A percentile compares a stretch with the other conserved stretches of the same genome.
These are phyloP conservation scores for Suaeda aralocaspica DNA, from an alignment of 148 eudicot genomes.

Conservation along the genomic window DNA sequence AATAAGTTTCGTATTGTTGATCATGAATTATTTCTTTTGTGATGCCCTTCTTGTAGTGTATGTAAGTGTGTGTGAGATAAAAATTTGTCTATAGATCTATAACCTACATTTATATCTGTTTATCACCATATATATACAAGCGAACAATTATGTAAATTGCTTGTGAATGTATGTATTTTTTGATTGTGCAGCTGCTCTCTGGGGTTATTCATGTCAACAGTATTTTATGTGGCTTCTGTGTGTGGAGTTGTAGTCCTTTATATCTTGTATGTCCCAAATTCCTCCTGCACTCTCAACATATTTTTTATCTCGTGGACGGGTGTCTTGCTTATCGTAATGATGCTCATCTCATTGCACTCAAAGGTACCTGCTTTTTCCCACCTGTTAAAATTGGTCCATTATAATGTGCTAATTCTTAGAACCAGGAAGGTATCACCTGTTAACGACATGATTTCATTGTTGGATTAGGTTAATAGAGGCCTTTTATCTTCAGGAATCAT, in stretches of 20 bases:
- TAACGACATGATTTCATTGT: constrained; percentile 11
- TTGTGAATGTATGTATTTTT: constrained; percentile 8
- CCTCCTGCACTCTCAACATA: constrained; percentile 80
- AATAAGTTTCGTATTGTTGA: background rate
- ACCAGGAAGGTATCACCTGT: background rate
- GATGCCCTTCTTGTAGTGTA: background rate
- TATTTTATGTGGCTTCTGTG: constrained; percentile 63
- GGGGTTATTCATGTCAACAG: constrained; percentile 68
- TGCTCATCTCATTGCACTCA: constrained; percentile 77
- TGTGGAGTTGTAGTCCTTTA: constrained; percentile 75
- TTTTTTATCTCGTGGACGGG: constrained; percentile 92
- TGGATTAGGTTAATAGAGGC: constrained; percentile 81
- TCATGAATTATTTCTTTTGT: background rate
- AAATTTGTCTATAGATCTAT: too few species aligned
- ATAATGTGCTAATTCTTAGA: background rate
- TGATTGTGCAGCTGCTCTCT: constrained; percentile 55
- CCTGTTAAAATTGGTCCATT: background rate
- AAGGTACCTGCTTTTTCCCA: constrained; percentile 40
- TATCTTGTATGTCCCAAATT: constrained; percentile 49
- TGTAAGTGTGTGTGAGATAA: background rate
- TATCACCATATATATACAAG: background rate
- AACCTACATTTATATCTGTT: background rate
- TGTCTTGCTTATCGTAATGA: constrained; percentile 69
- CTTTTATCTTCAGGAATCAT: constrained; percentile 90
- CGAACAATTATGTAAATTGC: background rate